These are phyloP conservation scores for Jamesozyma rosinii DNA, from an alignment of 805 yeast genomes.

Conservation along the genomic window DNA sequence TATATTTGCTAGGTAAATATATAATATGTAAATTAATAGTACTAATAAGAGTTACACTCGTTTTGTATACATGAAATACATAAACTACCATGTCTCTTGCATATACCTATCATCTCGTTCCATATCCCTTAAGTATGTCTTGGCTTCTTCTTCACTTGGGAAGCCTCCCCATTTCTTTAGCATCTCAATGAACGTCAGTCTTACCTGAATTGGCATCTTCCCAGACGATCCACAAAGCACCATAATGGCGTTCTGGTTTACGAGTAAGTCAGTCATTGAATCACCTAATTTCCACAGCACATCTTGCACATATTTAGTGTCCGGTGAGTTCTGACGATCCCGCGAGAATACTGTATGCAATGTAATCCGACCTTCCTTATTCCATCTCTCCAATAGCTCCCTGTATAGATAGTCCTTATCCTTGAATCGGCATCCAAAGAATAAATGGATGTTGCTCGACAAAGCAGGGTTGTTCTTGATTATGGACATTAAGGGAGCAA, in stretches of 20 bases:
- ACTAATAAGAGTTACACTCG: neutral
- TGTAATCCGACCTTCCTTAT: constrained; percentile 30
- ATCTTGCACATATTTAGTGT: constrained; percentile 71
- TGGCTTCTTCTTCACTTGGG: constrained; percentile 37
- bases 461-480: constrained; percentile 34
- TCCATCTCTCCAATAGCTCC: constrained; percentile 40
- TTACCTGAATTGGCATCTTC: constrained; percentile 81
- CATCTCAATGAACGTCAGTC: constrained; percentile 66
- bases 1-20: neutral
- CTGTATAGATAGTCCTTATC: constrained; percentile 62
- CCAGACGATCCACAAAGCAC: constrained; percentile 93
- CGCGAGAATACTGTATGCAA: constrained; percentile 43
- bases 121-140: constrained; percentile 43
- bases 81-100: constrained; percentile 77
- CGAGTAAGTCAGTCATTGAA: constrained; percentile 43
- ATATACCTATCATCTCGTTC: constrained; percentile 60
- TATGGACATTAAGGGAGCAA: constrained; percentile 82
- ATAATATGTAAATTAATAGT: neutral
- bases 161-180: constrained; percentile 39
- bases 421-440: constrained; percentile 64
- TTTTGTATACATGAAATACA: too few species aligned
- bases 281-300: constrained; percentile 44
- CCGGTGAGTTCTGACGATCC: constrained; percentile 32
- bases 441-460: constrained; percentile 37
- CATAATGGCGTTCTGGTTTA: constrained; percentile 48